These are phyloP conservation scores for Tulasnella sp. DNA, from an alignment of 768 basidiomycete species.

Conservation along the genomic window DNA sequence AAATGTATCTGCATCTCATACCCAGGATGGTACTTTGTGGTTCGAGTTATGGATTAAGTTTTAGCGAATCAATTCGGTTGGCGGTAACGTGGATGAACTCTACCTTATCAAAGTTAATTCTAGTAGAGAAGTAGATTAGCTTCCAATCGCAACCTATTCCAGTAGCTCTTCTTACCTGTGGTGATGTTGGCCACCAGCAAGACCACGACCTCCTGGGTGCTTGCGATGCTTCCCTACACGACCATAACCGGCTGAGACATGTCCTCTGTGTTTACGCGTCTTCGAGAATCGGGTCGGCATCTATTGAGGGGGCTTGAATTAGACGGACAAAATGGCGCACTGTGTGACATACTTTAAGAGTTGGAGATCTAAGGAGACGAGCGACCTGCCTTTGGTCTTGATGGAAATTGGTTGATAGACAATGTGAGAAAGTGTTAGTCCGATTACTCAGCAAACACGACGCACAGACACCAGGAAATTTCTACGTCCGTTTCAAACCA, in stretches of 20 bases:
- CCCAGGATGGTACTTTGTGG: slow-evolving; percentile 69
- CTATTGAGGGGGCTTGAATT: slow-evolving; percentile 15
- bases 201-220: slow-evolving; percentile 99
- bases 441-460: background rate
- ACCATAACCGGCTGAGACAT: slow-evolving; percentile 98
- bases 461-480: too few species aligned
- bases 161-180: slow-evolving; percentile 56
- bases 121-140: slow-evolving; percentile 23
- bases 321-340: too few species aligned
- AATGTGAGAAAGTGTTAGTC: background rate
- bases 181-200: slow-evolving; percentile 99
- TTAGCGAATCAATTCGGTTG: background rate
- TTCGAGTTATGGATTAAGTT: background rate
- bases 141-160: background rate
- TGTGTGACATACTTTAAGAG: too few species aligned
- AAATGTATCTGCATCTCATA: background rate
- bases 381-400: too few species aligned
- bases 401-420: slow-evolving; percentile 1
- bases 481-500: too few species aligned
- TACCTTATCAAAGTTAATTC: slow-evolving; percentile 91
- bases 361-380: too few species aligned
- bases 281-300: slow-evolving; percentile 97
- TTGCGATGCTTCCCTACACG: slow-evolving; percentile 99
- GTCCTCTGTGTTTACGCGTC: slow-evolving; percentile 98
- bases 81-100: slow-evolving; percentile 13